These are phyloP conservation scores for Rhizopogon vinicolor DNA, from an alignment of 768 basidiomycete species.

Conservation along the genomic window DNA sequence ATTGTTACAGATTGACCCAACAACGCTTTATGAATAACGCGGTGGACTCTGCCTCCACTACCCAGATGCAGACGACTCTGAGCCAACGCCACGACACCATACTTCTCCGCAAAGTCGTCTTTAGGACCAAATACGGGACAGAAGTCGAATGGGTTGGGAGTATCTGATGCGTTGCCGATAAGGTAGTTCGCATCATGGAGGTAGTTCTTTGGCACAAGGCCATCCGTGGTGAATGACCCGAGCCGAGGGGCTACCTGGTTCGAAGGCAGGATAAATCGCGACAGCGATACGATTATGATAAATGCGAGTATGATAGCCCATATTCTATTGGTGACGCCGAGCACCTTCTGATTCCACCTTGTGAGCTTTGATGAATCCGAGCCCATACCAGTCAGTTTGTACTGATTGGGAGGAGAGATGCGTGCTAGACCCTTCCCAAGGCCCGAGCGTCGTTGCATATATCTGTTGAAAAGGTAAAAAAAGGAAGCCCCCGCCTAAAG, in stretches of 20 bases:
- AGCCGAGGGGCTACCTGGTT: constrained; percentile 19
- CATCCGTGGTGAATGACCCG: constrained; percentile 31
- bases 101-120: constrained; percentile 74
- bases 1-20: constrained; percentile 86
- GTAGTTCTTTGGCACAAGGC: constrained; percentile 75
- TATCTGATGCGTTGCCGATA: constrained; percentile 29
- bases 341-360: constrained; percentile 48
- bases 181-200: constrained; percentile 49
- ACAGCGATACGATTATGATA: constrained; percentile 48
- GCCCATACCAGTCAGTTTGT: constrained; percentile 40
- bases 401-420: constrained; percentile 45
- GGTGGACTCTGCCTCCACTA: constrained; percentile 77
- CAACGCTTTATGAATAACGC: constrained; percentile 78
- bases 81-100: constrained; percentile 70
- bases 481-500: background rate
- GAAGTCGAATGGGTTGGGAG: constrained; percentile 75
- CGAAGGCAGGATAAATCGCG: constrained; percentile 49
- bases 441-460: constrained; percentile 58
- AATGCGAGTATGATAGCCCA: constrained; percentile 59
- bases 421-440: constrained; percentile 46
- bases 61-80: constrained; percentile 76
- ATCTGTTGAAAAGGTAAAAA: constrained; percentile 6
- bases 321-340: constrained; percentile 66
- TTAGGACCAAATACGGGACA: constrained; percentile 85
- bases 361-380: constrained; percentile 44